phyloP scores from a whole-genome alignment of 2,329 filamentous ascomycete species.

The Thielaviopsis populi region DNA sequence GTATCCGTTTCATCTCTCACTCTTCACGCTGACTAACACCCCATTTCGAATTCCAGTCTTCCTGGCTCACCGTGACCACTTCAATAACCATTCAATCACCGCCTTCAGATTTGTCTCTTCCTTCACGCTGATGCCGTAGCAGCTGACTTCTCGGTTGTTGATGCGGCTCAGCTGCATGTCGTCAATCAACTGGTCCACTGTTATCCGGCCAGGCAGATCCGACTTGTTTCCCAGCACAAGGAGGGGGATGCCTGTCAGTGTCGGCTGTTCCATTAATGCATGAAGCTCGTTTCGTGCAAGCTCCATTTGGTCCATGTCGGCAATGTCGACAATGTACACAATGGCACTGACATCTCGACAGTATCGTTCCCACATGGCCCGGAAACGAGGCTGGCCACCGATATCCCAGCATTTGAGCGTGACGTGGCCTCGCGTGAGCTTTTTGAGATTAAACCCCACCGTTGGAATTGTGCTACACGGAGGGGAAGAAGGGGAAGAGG shows the following conservation, averaged over 20 bases:
- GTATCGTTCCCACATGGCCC: constrained; percentile 98
- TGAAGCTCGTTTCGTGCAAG: constrained; percentile 88
- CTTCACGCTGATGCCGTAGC: constrained; percentile 96
- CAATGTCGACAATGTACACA: constrained; percentile 95
- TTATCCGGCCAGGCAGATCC: constrained; percentile 77
- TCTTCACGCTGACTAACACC: too few relatives aligned
- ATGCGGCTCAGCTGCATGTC: constrained; percentile 79
- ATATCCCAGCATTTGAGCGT: constrained; percentile 99
- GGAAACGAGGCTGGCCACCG: constrained; percentile 89
- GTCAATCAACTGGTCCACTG: constrained; percentile 91
- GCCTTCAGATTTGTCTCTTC: constrained; percentile 98
- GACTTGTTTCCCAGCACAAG: constrained; percentile 96
- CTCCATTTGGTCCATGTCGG: constrained; percentile 65
- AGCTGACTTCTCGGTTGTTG: constrained; percentile 85
- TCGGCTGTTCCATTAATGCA: constrained; percentile 67
- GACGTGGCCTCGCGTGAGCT: constrained; percentile 93
- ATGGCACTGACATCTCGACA: constrained; percentile 96
- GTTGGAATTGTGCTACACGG: constrained; percentile 77
- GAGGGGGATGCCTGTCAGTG: constrained; percentile 77
- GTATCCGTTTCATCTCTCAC: constrained; percentile 18
- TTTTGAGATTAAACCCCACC: constrained; percentile 98
- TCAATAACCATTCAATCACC: constrained; percentile 91
- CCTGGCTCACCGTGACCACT: constrained; percentile 51
- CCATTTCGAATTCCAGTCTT: too few relatives aligned
- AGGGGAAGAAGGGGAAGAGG: constrained; percentile 21